Conservation (phyloP, 257 asterid species). For the Dorcoceras hygrometricum region DNA sequence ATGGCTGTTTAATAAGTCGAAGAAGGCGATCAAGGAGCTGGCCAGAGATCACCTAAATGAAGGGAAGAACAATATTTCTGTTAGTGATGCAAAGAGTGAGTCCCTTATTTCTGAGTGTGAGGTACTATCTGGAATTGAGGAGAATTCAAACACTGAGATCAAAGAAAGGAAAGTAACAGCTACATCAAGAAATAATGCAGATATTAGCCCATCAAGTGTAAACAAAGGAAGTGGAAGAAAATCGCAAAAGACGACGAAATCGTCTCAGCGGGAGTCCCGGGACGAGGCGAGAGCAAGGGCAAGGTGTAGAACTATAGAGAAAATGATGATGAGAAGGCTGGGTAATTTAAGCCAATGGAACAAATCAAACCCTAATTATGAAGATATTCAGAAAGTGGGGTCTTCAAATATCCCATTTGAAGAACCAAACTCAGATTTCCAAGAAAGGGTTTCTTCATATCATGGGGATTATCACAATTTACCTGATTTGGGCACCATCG, state of each 20-base stretch:
- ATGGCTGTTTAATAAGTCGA: slow-evolving; percentile 66
- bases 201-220: not conserved
- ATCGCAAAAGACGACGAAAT: not conserved
- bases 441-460: not conserved
- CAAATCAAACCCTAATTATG: slow-evolving; percentile 22
- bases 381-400: slow-evolving; percentile 21
- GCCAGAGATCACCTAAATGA: slow-evolving; percentile 12
- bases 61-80: slow-evolving; percentile 17
- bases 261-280: slow-evolving; percentile 35
- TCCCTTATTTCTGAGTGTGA: slow-evolving; percentile 47
- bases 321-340: slow-evolving; percentile 33
- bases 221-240: not conserved
- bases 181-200: not conserved
- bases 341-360: not conserved
- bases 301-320: slow-evolving; percentile 53
- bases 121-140: slow-evolving; percentile 32
- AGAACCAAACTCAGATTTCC: slow-evolving; percentile 12
- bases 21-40: slow-evolving; percentile 56
- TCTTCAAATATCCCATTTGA: slow-evolving; percentile 1
- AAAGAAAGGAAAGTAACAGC: slow-evolving; percentile 15
- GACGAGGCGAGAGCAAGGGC: slow-evolving; percentile 55
- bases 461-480: slow-evolving; percentile 22
- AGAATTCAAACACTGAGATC: slow-evolving; percentile 21
- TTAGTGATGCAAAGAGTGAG: slow-evolving; percentile 31
- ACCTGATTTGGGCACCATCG: slow-evolving; percentile 49